A percentile compares a stretch with the other conserved stretches of the same genome.
These are phyloP conservation scores for Talaromyces wortmannii DNA, from an alignment of 495 filamentous ascomycete species.

Conservation along the genomic window DNA sequence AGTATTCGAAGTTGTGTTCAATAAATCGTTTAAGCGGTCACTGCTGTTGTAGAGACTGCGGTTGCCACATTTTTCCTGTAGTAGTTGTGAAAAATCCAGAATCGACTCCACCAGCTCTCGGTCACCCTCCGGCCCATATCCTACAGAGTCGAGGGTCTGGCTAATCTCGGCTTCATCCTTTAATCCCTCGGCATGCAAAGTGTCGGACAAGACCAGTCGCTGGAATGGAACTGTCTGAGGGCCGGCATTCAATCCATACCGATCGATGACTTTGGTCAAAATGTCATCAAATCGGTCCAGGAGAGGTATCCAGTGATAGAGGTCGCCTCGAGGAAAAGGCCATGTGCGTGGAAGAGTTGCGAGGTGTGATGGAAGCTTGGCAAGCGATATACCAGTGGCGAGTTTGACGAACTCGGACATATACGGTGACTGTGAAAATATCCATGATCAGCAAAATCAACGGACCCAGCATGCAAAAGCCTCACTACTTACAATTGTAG, in stretches of 20 bases:
- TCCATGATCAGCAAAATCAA: conserved; percentile 21
- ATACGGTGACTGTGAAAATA: conserved; percentile 66
- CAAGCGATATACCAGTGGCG: conserved; percentile 61
- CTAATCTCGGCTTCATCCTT: conserved; percentile 40
- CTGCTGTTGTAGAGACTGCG: conserved; percentile 94
- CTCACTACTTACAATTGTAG: conserved; percentile 70
- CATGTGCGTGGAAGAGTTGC: conserved; percentile 76
- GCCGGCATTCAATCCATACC: conserved; percentile 73
- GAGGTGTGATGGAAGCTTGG: conserved; percentile 70
- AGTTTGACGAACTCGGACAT: conserved; percentile 68
- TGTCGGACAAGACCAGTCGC: conserved; percentile 53
- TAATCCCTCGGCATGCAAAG: conserved; percentile 33
- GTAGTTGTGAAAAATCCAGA: conserved; percentile 74
- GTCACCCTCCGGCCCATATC: conserved; percentile 69
- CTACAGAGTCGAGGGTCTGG: conserved; percentile 46
- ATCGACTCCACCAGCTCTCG: conserved; percentile 69
- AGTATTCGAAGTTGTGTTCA: conserved; percentile 76
- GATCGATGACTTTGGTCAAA: conserved; percentile 70
- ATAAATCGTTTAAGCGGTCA: conserved; percentile 72
- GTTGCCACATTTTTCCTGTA: conserved; percentile 94
- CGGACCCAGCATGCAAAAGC: conserved; percentile 13
- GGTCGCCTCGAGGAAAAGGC: conserved; percentile 94
- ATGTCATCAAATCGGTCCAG: conserved; percentile 91
- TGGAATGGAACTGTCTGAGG: conserved; percentile 73
- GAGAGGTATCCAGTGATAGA: conserved; percentile 97